Evolutionary conservation across 1,139 yeast species (phyloP).

Genomic region (Geotrichum klebahnii): DNA sequence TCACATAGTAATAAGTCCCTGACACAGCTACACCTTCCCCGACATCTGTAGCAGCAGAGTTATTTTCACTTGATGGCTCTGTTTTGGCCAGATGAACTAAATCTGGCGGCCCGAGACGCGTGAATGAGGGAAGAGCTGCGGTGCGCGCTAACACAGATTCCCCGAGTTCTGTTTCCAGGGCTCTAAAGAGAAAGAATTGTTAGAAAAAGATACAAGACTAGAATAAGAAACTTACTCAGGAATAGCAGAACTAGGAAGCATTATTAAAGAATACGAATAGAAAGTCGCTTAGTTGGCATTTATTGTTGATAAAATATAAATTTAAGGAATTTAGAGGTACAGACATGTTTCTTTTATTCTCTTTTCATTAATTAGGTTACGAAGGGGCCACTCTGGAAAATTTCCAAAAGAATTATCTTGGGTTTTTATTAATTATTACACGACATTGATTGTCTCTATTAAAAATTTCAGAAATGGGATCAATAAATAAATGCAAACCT

Average conservation of each 20-base stretch:
- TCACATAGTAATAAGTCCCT: constrained; percentile 55
- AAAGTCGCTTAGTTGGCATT: no score
- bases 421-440: no score
- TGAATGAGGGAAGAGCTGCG: constrained; percentile 44
- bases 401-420: no score
- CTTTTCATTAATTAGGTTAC: no score
- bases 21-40: constrained; percentile 43
- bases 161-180: constrained; percentile 49
- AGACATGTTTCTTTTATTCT: no score
- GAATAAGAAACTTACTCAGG: constrained; percentile 28
- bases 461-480: no score
- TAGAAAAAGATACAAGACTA: not conserved
- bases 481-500: no score
- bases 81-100: constrained; percentile 60
- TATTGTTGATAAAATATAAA: no score
- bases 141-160: constrained; percentile 51
- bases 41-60: constrained; percentile 42
- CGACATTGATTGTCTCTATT: no score
- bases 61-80: not conserved
- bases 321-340: no score
- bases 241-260: constrained; percentile 1
- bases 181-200: not conserved
- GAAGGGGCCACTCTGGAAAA: no score
- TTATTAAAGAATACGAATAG: no score
- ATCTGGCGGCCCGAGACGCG: constrained; percentile 83